Percentiles rank a stretch among this genome's conserved stretches.
Conservation (phyloP, 2,329 filamentous ascomycete species). For the Cercospora zeina region DNA sequence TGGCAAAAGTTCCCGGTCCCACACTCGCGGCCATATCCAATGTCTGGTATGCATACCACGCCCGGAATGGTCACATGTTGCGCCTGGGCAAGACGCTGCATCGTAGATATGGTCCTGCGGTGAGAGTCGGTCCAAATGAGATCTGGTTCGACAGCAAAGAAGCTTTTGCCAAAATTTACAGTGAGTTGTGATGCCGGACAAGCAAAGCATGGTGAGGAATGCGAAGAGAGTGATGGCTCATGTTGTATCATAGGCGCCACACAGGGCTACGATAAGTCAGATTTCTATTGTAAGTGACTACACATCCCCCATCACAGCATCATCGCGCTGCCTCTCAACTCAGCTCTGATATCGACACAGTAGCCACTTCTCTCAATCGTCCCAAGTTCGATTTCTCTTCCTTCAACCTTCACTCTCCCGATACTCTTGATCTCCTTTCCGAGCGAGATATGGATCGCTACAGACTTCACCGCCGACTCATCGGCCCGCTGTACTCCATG, state of each 20-base stretch:
- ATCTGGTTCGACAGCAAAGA: conserved; percentile 35
- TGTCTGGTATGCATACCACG: conserved; percentile 26
- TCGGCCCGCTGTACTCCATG: conserved; percentile 24
- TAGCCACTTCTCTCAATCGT: conserved; percentile 22
- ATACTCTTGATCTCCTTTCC: conserved; percentile 26
- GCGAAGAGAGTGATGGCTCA: background rate
- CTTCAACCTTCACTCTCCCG: conserved; percentile 15
- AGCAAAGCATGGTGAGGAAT: background rate
- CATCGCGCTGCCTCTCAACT: background rate
- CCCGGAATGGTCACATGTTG: conserved; percentile 25
- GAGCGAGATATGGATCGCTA: conserved; percentile 26
- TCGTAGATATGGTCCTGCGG: conserved; percentile 45
- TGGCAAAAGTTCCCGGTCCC: conserved; percentile 42
- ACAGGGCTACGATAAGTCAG: conserved; percentile 24
- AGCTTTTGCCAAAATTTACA: conserved; percentile 24
- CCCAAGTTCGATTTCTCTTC: conserved; percentile 15
- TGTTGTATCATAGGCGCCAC: conserved; percentile 5
- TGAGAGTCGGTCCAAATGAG: conserved; percentile 52
- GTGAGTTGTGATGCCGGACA: conserved; percentile 2
- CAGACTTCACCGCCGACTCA: conserved; percentile 24
- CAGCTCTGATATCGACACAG: conserved; percentile 11
- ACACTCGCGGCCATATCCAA: conserved; percentile 37
- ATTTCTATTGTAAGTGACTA: conserved; percentile 19
- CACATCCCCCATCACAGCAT: background rate
- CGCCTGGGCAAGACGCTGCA: conserved; percentile 36